Conservation (phyloP, 1,284 basidiomycete genomes). For the Austroboletus olivaceoglutinosus region DNA sequence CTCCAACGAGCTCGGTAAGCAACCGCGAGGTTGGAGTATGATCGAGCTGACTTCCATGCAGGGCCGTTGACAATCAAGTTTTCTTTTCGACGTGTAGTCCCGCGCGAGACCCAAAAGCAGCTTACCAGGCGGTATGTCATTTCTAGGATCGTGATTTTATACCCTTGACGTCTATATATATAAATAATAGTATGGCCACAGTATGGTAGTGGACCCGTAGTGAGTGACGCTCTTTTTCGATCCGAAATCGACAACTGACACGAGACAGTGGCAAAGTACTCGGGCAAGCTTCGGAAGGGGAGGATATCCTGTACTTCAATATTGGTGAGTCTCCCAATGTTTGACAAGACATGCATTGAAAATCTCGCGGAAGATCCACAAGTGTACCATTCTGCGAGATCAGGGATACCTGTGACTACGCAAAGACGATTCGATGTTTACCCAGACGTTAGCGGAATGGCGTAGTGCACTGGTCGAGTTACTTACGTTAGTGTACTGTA, state of each 20-base stretch:
- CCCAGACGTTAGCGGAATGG: slow-evolving; percentile 55
- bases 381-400: slow-evolving; percentile 64
- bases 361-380: slow-evolving; percentile 59
- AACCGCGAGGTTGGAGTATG: slow-evolving; percentile 12
- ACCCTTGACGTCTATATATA: not conserved
- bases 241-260: slow-evolving; percentile 7
- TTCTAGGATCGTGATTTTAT: not conserved
- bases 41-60: slow-evolving; percentile 33
- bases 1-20: slow-evolving; percentile 80
- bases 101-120: slow-evolving; percentile 78
- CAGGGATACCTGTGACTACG: slow-evolving; percentile 82
- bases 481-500: not conserved
- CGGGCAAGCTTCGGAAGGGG: slow-evolving; percentile 74
- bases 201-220: slow-evolving; percentile 88
- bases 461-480: not conserved
- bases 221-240: slow-evolving; percentile 38
- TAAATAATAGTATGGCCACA: slow-evolving; percentile 79
- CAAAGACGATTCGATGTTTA: slow-evolving; percentile 95
- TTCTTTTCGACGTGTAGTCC: slow-evolving; percentile 96
- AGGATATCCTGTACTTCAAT: slow-evolving; percentile 77
- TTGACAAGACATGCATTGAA: not conserved
- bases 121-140: slow-evolving; percentile 79
- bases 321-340: slow-evolving; percentile 60
- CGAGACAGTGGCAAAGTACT: slow-evolving; percentile 73
- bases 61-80: slow-evolving; percentile 95